Base-by-base conservation (phyloP, 768 basidiomycete genomes). In the Hygrophorus pudorinus region DNA sequence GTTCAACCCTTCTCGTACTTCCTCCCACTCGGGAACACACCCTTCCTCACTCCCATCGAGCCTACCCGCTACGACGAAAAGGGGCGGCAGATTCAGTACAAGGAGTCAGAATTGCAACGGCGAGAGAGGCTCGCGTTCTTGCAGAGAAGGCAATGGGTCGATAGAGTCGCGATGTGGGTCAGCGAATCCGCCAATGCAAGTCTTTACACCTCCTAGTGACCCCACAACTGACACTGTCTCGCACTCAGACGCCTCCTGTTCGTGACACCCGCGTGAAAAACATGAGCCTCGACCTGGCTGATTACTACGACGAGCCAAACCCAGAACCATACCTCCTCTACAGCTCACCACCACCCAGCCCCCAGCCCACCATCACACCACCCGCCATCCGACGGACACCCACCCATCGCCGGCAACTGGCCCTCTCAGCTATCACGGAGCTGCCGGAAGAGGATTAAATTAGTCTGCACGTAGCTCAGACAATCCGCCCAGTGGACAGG, bases 81-180 rank as follows among this genome's bases (percentile, higher is more conserved):
- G 12, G 72, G 71, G 27, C 62, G 73, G 27, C 72, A 72, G 56
- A 55, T 64, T 46, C 59, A 55, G 29, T 76, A 64, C 46, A 41
- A 62, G 27, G 76, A 78, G 58, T 67, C 66, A 1, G 54, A 57
- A 17, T 53, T 65, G 1, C 76, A 78, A 58, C 61, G 73, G 18
- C 63, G 63, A 38, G 71, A 73, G 47, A 73, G 75, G 49, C 60
- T 68, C 46, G 72, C 72, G n/a, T 75, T 77, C 51, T 55, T 73
- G 35, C 69, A 70, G 42, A 65, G 61, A 44, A 63, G 68, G 36
- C 71, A 70, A 48, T 68, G 64, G 32, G 43, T 35, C 3, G 21
- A 35, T 3, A 21, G 43, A 28, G 28, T 44, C n/a, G 33, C 43
- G 16, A 36, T 44, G 32, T 44, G 43, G 43, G 29, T 44, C 17